Percentiles rank a stretch among this genome's conserved stretches.
Conservation (phyloP, 352 stramenopile genomes). For the Phytophthora multivora region DNA sequence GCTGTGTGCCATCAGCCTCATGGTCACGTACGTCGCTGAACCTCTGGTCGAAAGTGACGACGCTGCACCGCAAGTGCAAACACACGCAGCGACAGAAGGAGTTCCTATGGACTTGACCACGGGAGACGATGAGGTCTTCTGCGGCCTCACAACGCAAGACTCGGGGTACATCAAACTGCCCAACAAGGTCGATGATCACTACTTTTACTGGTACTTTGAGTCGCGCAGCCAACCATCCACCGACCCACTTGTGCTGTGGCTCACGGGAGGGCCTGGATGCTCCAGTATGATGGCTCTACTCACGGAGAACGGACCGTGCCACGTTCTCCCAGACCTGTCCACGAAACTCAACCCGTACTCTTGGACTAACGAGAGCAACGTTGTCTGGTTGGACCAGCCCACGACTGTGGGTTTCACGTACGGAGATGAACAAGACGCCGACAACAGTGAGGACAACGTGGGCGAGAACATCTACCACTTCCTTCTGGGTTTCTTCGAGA, state of each 20-base stretch:
- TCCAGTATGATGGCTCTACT: conserved; percentile 64
- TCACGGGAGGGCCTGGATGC: conserved; percentile 63
- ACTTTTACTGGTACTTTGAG: conserved; percentile 82
- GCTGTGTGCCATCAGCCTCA: conserved; percentile 25
- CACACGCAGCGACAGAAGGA: conserved; percentile 22
- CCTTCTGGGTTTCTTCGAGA: conserved; percentile 63
- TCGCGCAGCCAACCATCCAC: conserved; percentile 47
- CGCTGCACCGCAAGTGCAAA: conserved; percentile 20
- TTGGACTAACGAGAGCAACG: conserved; percentile 65
- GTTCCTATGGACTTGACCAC: conserved; percentile 11
- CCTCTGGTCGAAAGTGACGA: conserved; percentile 16
- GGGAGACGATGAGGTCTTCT: conserved; percentile 39
- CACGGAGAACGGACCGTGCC: conserved; percentile 70
- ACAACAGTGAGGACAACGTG: conserved; percentile 50
- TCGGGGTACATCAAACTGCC: conserved; percentile 63
- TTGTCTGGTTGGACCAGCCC: conserved; percentile 73
- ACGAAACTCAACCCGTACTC: conserved; percentile 57
- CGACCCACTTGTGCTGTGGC: conserved; percentile 67
- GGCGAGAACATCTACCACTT: conserved; percentile 73
- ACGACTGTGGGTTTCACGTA: conserved; percentile 62
- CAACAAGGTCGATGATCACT: conserved; percentile 73
- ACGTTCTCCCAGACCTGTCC: conserved; percentile 47
- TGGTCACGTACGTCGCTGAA: conserved; percentile 24
- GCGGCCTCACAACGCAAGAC: conserved; percentile 49
- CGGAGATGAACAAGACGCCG: conserved; percentile 34